Base-by-base conservation (phyloP, 2,329 filamentous ascomycete genomes). In the Aaosphaeria arxii region DNA sequence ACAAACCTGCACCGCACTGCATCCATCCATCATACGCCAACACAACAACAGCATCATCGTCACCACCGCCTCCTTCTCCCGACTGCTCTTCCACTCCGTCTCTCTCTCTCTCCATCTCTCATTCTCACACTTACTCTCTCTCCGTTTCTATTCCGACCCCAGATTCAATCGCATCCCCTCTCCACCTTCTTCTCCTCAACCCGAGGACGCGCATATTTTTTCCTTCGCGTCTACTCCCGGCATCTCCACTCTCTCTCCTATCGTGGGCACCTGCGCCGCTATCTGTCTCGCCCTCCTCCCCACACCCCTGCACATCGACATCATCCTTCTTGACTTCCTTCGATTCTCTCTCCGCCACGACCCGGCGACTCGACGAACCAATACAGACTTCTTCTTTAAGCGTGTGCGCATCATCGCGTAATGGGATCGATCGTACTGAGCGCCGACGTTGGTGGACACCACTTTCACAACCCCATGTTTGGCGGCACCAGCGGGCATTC, bases 381-480 rank as follows among this genome's bases (percentile, higher is more conserved):
- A 24, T 24, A 24, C 17, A 24, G 17, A 24, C 17, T 24, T 24
- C 17, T 24, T 24, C 17, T 24, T 24, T 24, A 24, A 24, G 17
- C n/a, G 33, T 36, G 39, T 45, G 47, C 47, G 49, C 57, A 61
- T 53, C 45, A 55, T 55, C 62, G 71, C 71, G 80, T 76, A 69
- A 84, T 84, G 81, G 79, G 79, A 75, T 81, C 80, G 67, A 71
- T 83, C 59, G 73, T 83, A 64, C 71, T 83, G 61, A 76, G 76
- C 74, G 17, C 17, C 17, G 89, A 92, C 77, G 85, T 85, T 75
- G 83, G 85, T 73, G 81, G 88, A 71, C 85, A 89, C 74, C 81
- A 84, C 73, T 86, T 87, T 73, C 82, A 84, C 76, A 83, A 79
- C 74, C 87, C 85, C 79, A 87, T 89, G 76, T 74, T 80, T 62